Base-by-base conservation (phyloP, 345 rosid genomes). In the Brassica rapa region DNA sequence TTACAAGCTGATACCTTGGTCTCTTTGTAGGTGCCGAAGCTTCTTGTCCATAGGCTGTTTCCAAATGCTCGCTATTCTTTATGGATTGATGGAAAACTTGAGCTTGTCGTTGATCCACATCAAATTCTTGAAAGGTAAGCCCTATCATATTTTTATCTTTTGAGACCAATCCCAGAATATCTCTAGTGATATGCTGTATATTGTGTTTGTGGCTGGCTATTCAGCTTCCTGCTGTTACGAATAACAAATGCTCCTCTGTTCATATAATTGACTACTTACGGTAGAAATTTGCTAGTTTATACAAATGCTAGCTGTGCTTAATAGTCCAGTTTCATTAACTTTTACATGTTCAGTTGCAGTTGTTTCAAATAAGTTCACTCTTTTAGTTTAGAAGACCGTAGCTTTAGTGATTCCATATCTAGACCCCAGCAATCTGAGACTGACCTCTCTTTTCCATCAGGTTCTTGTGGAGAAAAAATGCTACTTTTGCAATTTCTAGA, bases 41-140 rank as follows among this genome's bases (percentile, higher is more conserved):
- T 81, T 72, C 81, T 81, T 72, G 84, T 86, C 6, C 99, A 93
- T 77, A 91, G 99, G 82, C 53, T 96, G 79, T 96, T 96, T 83
- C 99, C 97, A 3, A 93, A 89, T 87, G 90, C 95, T 63, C 95
- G 93, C 66, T 93, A 83, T 83, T 96, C 99, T 62, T 33, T 96
- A 60, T 96, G 98, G 99, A 87, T 96, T 72, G 99, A 96, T 79
- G 99, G 99, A 77, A 96, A 96, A 78, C 97, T 93, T 75, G 96
- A 96, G 87, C 95, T 96, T 72, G 88, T 91, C 1, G 93, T 85
- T 5, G 98, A 96, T 87, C 98, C 99, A 32, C 86, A 90, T 85
- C 99, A 91, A 83, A 93, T 96, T 83, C 93, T 95, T 72, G 99
- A 95, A 81, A 95, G 99, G 98, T 91, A 81, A 73, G 51, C 72